Evolutionary conservation across 495 filamentous ascomycete species (phyloP).

Genomic region (Rhypophila decipiens): DNA sequence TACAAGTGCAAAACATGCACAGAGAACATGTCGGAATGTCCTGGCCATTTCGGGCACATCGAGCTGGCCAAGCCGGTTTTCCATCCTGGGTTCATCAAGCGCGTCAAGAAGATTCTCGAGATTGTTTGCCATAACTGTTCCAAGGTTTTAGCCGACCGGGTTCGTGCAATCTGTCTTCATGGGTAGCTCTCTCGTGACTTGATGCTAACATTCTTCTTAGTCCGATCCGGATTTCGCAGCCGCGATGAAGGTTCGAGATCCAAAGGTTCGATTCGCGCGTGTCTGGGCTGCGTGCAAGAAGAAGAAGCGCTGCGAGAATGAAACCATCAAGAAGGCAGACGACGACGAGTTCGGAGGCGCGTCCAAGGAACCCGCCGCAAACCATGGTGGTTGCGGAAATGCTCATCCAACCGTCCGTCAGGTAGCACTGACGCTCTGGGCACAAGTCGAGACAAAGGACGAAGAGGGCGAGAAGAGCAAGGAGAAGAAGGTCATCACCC

Average conservation of each 20-base stretch:
- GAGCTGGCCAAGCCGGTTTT: slow-evolving; percentile 92
- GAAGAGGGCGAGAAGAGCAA: slow-evolving; percentile 73
- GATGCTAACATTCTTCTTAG: slow-evolving; percentile 63
- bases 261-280: slow-evolving; percentile 84
- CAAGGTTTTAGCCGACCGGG: slow-evolving; percentile 88
- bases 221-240: slow-evolving; percentile 73
- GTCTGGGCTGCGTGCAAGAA: slow-evolving; percentile 87
- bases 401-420: slow-evolving; percentile 78
- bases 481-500: slow-evolving; percentile 83
- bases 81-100: slow-evolving; percentile 92
- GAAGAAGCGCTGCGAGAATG: slow-evolving; percentile 74
- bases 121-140: slow-evolving; percentile 97
- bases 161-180: slow-evolving; percentile 61
- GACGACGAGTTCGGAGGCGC: slow-evolving; percentile 44
- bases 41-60: slow-evolving; percentile 96
- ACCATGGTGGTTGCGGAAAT: slow-evolving; percentile 91
- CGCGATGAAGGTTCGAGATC: slow-evolving; percentile 76
- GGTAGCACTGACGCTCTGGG: slow-evolving; percentile 75
- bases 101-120: slow-evolving; percentile 97
- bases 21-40: slow-evolving; percentile 89
- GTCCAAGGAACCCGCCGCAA: slow-evolving; percentile 38
- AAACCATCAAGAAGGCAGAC: slow-evolving; percentile 54
- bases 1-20: slow-evolving; percentile 93
- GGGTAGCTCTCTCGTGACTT: slow-evolving; percentile 37
- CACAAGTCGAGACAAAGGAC: slow-evolving; percentile 39